Base-by-base conservation (phyloP, 495 filamentous ascomycete species). In the Copromyces sp. region DNA sequence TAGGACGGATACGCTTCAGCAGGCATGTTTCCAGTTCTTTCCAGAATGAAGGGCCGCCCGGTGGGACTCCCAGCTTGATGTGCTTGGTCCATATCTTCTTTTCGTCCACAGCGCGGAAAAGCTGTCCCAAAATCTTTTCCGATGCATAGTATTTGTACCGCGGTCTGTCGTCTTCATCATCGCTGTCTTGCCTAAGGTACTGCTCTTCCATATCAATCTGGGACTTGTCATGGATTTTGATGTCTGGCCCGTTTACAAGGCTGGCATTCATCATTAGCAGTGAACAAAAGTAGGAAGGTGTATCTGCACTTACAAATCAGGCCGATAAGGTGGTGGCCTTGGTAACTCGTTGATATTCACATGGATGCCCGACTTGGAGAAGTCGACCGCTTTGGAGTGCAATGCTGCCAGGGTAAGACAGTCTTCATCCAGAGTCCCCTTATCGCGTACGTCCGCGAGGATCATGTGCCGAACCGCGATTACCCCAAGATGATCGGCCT, bases 301-400 rank as follows among this genome's bases (percentile, higher is more conserved):
- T 47, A 11, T 24, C 0, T 17, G 17, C 4, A 78, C 82, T 77
- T 44, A 83, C 81, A 86, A 86, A 42, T 86, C 83, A 0, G 84
- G 84, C 4, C 83, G 75, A 65, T 70, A 74, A 68, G 24, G 61
- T 0, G 70, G 47, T 20, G 39, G 44, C 38, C 75, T 80, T 1
- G 81, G 73, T 17, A 85, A 71, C 32, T 78, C 72, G 0, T 32
- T 69, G n/a, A 82, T 39, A 70, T 84, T 77, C 20, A 94, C 92
- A 0, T 90, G 85, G 38, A 89, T 87, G 0, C 93, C 93, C 0
- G 91, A 90, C 78, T 97, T 95, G 2, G 90, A 92, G 74, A 91
- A 97, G 78, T 97, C 93, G 2, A 97, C 93, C 0, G 91, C 93
- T 0, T 84, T 90, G 0, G 93, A 95, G 70, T 91, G 89, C 77